These are phyloP conservation scores for Geotrichum macrosporum DNA, from an alignment of 1,139 yeast genomes.

Conservation along the genomic window DNA sequence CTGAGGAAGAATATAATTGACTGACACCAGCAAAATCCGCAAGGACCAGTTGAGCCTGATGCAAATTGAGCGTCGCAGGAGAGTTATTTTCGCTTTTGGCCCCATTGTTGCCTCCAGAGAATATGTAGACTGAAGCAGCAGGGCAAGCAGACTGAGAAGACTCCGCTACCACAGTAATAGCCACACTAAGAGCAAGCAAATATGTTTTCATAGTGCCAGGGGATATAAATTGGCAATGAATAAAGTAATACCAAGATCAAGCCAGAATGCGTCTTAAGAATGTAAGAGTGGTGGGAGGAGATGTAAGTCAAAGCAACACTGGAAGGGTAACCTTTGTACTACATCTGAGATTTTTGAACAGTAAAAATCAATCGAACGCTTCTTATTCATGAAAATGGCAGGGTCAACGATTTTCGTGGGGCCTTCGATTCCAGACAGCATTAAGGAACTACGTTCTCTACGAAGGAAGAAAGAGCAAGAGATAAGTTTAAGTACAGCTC, in stretches of 20 bases:
- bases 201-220: conserved; percentile 11
- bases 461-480: neutral
- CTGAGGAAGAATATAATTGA: conserved; percentile 23
- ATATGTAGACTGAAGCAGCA: conserved; percentile 20
- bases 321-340: no score
- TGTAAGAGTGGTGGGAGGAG: conserved; percentile 5
- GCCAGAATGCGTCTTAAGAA: no score
- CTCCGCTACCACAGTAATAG: conserved; percentile 11
- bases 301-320: neutral
- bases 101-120: conserved; percentile 1
- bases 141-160: conserved; percentile 21
- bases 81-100: conserved; percentile 1
- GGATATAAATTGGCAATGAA: neutral
- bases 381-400: no score
- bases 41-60: conserved; percentile 31
- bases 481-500: neutral
- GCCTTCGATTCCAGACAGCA: no score
- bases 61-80: conserved; percentile 21
- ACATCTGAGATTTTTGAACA: no score
- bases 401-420: no score
- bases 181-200: conserved; percentile 12
- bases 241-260: conserved; percentile 12
- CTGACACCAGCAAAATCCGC: conserved; percentile 30
- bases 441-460: conserved; percentile 13
- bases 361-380: no score